Base-by-base conservation (phyloP, 306 rosid species). In the Dicorynia guianensis region DNA sequence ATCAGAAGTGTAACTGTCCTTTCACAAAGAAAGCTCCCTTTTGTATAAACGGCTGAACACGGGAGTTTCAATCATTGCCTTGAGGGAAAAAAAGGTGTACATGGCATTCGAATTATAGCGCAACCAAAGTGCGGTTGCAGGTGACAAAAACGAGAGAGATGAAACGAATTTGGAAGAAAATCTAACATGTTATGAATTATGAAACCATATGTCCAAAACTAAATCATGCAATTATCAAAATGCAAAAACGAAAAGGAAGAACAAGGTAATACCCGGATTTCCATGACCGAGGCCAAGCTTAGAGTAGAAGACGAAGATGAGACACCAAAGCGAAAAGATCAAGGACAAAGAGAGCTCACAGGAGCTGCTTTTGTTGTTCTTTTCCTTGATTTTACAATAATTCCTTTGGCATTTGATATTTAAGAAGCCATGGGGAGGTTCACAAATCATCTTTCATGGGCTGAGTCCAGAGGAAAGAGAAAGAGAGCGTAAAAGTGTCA, bases 261-360 rank as follows among this genome's bases (percentile, higher is more conserved):
- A 59, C 42, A 49, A 67, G 33, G 25, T 50, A 12, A n/a, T 78
- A 90, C 93, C 98, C 84, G 68, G 81, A 33, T 71, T 83, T 18
- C 87, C 93, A 46, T 85, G 84, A 78, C 89, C 88, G 56, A 86
- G 79, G 68, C 82, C 87, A 79, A 87, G 89, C 18, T 76, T 78
- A 69, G 87, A 74, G 81, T 86, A 80, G 86, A 83, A 82, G 70
- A 87, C 58, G 80, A 89, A 86, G 49, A 83, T 71, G 54, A 93
- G 87, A 56, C 91, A 90, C 86, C 90, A 89, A 0, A 90, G 83
- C 3, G 91, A 89, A 73, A 93, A 72, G 55, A 90, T 33, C 68
- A 90, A 83, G 69, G 98, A 85, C 15, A 89, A 75, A 42, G 95
- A 93, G 49, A 90, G 85, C 76, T 90, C 90, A 46, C 75, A 85